phyloP scores from a whole-genome alignment of 2,329 filamentous ascomycete genomes.

The Biscogniauxia marginata region DNA sequence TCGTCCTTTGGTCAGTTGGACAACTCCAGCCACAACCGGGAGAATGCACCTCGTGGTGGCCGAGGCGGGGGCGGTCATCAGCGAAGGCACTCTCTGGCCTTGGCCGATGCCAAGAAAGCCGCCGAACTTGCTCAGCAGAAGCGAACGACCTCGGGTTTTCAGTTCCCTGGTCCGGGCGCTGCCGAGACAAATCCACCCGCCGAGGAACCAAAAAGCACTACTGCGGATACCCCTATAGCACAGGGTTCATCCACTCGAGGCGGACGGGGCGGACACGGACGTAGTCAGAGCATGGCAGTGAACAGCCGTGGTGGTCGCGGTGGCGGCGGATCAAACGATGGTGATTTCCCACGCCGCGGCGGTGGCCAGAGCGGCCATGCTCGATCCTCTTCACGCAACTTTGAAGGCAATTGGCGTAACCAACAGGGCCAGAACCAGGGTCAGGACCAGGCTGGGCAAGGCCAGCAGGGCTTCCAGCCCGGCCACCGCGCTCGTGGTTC shows the following conservation, averaged over 20 bases:
- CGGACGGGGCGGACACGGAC: slow-evolving; percentile 61
- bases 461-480: slow-evolving; percentile 79
- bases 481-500: slow-evolving; percentile 86
- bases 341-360: slow-evolving; percentile 74
- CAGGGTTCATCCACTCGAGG: slow-evolving; percentile 48
- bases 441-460: slow-evolving; percentile 55
- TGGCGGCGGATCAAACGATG: slow-evolving; percentile 58
- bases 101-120: slow-evolving; percentile 96
- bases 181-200: slow-evolving; percentile 53
- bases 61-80: slow-evolving; percentile 77
- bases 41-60: slow-evolving; percentile 69
- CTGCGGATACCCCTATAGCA: slow-evolving; percentile 40
- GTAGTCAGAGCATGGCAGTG: slow-evolving; percentile 90
- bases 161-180: slow-evolving; percentile 80
- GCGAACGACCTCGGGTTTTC: slow-evolving; percentile 88
- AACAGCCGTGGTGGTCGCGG: slow-evolving; percentile 68
- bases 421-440: slow-evolving; percentile 63
- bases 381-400: slow-evolving; percentile 84
- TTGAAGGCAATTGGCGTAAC: slow-evolving; percentile 97
- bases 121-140: slow-evolving; percentile 97
- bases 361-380: slow-evolving; percentile 69
- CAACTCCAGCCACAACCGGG: slow-evolving; percentile 59
- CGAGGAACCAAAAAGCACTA: slow-evolving; percentile 56
- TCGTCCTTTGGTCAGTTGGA: slow-evolving; percentile 77
- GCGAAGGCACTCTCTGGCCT: slow-evolving; percentile 87